Evolutionary conservation across 2,329 filamentous ascomycete genomes (phyloP).

Genomic region (Penicillium sclerotiorum): DNA sequence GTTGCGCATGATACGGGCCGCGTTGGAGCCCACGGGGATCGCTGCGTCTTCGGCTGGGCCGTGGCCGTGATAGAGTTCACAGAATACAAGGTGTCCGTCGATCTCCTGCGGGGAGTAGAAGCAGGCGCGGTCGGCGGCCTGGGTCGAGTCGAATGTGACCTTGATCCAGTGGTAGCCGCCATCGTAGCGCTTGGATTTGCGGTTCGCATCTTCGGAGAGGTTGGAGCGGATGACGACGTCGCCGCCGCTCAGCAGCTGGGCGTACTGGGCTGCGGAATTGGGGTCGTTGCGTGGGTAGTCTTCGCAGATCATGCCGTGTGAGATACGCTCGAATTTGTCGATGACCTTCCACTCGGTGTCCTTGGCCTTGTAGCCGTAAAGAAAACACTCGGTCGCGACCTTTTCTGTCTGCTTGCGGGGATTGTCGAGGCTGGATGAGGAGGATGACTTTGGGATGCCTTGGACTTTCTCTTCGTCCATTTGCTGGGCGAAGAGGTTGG

Average conservation of each 20-base stretch:
- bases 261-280: constrained; percentile 68
- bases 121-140: constrained; percentile 70
- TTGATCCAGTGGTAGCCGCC: constrained; percentile 93
- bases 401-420: constrained; percentile 46
- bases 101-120: constrained; percentile 72
- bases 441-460: constrained; percentile 42
- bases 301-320: constrained; percentile 79
- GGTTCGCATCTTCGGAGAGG: constrained; percentile 71
- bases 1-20: constrained; percentile 26
- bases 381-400: constrained; percentile 74
- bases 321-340: constrained; percentile 83
- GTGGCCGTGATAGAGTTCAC: constrained; percentile 68
- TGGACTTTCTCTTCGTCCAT: constrained; percentile 46
- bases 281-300: constrained; percentile 90
- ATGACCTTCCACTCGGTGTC: constrained; percentile 78
- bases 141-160: constrained; percentile 74
- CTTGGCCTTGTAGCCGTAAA: constrained; percentile 79
- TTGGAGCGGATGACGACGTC: constrained; percentile 69
- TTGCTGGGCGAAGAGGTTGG: constrained; percentile 47
- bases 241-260: constrained; percentile 71
- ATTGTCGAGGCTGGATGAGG: constrained; percentile 44
- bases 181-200: constrained; percentile 77
- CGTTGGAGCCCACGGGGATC: constrained; percentile 54
- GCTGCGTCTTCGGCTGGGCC: constrained; percentile 67
- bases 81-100: constrained; percentile 69